A percentile compares a stretch with the other conserved stretches of the same genome.
Evolutionary conservation across 805 yeast genomes (phyloP).

Genomic region (Metschnikowia gruessii): DNA sequence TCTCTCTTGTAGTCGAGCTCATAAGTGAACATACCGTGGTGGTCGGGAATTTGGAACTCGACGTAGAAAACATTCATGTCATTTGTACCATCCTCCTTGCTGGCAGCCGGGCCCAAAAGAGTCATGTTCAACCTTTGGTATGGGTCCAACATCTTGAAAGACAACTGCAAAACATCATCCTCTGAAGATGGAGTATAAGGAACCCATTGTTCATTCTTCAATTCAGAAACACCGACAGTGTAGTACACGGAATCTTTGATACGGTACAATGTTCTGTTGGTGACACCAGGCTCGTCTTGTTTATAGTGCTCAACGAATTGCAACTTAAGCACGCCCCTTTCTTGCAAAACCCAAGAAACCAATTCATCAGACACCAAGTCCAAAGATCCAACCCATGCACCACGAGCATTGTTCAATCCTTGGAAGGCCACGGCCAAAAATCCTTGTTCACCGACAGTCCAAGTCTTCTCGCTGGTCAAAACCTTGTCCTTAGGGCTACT

Average conservation of each 20-base stretch:
- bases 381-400: constrained; percentile 75
- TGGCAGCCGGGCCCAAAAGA: constrained; percentile 38
- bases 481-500: constrained; percentile 41
- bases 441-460: constrained; percentile 84
- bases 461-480: constrained; percentile 48
- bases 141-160: constrained; percentile 89
- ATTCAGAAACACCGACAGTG: constrained; percentile 47
- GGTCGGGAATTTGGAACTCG: constrained; percentile 80
- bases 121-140: constrained; percentile 75
- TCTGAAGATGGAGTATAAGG: constrained; percentile 48
- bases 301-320: constrained; percentile 55
- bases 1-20: constrained; percentile 71
- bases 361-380: constrained; percentile 43
- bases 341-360: constrained; percentile 69
- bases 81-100: constrained; percentile 36
- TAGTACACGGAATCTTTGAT: constrained; percentile 69
- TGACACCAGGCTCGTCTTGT: constrained; percentile 41
- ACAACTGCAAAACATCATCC: constrained; percentile 69
- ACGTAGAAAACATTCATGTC: constrained; percentile 49
- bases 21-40: constrained; percentile 94
- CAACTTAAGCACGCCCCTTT: constrained; percentile 59
- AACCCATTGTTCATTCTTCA: constrained; percentile 55
- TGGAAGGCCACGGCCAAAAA: constrained; percentile 76
- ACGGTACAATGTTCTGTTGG: constrained; percentile 49
- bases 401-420: constrained; percentile 71